Base-by-base conservation (phyloP, 202 grass and related monocot genomes). In the Panicum hallii region DNA sequence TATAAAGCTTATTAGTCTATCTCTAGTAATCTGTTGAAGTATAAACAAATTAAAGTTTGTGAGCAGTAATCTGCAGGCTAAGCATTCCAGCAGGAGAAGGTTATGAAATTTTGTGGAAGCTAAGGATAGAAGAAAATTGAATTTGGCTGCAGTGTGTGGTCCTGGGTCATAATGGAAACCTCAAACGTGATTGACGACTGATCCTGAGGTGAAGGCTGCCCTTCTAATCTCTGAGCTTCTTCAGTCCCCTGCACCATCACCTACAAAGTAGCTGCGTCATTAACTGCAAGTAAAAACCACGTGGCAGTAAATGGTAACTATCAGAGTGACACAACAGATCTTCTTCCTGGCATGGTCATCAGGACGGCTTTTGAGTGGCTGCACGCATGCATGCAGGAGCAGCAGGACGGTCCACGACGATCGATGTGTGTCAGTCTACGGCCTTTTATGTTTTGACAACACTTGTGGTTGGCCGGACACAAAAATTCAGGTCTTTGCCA, bases 221-320 rank as follows among this genome's bases (percentile, higher is more conserved):
- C n/a, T 58, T 58, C 67, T 70, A 40, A 9, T 43, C 10, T 20
- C 65, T 32, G 65, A 36, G 60, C 22, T 30, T 49, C 58, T 64
- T 48, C 56, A 20, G 44, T 4, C 15, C 57, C 22, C 53, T 64
- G 63, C 57, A 56, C 41, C 64, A 75, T 67, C 57, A 52, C 53
- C 63, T 54, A 79, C 47, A 80, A 64, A 84, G n/a, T 82, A 43
- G 75, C 84, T 75, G 89, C 63, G 67, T 70, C 77, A 75, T 62
- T 90, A 70, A 83, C 68, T 79, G 84, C 80, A 32, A 70, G 11
- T 30, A 28, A 74, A 83, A 70, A 40, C 60, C 75, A 68, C 28
- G 50, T 79, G 74, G 38, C 52, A 55, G 36, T 83, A 50, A 66
- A 82, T 72, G 48, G 50, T 80, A 55, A 75, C 36, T 52, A 79